A percentile compares a stretch with the other conserved stretches of the same genome.
Conservation (phyloP, 768 basidiomycete genomes). For the Podaxis carcinomalis region DNA sequence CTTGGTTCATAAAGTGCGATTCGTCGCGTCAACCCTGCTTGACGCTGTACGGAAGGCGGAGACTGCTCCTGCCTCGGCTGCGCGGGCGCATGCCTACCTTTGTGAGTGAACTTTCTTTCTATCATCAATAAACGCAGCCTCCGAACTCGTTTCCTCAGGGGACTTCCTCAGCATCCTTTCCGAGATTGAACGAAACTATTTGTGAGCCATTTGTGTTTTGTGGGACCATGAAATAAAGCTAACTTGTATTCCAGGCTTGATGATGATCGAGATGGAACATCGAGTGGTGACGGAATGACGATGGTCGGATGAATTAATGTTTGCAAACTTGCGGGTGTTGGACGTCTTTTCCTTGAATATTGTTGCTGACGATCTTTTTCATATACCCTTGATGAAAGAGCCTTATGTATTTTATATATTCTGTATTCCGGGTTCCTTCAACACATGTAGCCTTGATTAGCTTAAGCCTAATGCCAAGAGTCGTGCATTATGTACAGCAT, state of each 20-base stretch:
- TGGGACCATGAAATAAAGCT: neutral
- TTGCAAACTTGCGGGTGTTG: neutral
- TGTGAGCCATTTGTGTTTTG: conserved; percentile 35
- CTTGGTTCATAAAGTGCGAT: conserved; percentile 88
- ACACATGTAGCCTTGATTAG: conserved; percentile 7
- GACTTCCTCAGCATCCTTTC: conserved; percentile 89
- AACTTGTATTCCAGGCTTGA: conserved; percentile 43
- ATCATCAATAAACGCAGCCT: conserved; percentile 1
- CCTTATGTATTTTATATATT: conserved; percentile 11
- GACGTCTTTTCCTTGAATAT: neutral
- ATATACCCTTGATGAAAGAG: conserved; percentile 10
- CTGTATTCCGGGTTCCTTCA: neutral
- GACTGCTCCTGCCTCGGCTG: conserved; percentile 74
- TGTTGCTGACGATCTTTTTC: conserved; percentile 2
- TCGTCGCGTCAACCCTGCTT: conserved; percentile 85
- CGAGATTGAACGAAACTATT: conserved; percentile 89
- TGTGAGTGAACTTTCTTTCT: conserved; percentile 44
- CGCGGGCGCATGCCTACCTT: conserved; percentile 82
- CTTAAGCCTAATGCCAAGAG: neutral
- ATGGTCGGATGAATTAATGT: conserved; percentile 22
- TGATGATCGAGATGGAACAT: conserved; percentile 63
- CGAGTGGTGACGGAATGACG: conserved; percentile 53
- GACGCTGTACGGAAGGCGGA: conserved; percentile 82
- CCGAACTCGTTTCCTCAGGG: conserved; percentile 42
- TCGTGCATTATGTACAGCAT: neutral